Base-by-base conservation (phyloP, 2,329 filamentous ascomycete species). In the Metarhizium rileyi region DNA sequence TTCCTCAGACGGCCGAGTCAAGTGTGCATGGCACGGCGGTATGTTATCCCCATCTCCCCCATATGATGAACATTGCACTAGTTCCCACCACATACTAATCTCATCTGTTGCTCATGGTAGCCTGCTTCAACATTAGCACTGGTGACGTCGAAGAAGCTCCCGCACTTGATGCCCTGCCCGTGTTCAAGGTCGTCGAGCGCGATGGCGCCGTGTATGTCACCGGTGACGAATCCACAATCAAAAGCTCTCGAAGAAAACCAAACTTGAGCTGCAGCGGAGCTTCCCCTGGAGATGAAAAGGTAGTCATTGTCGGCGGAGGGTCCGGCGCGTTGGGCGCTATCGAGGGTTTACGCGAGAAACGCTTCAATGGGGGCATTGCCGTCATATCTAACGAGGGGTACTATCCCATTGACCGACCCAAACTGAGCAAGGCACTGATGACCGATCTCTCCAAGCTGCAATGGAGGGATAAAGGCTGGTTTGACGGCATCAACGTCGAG, bases 21-120 rank as follows among this genome's bases (percentile, higher is more conserved):
- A 88, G 6, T 98, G 93, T 66, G 90, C 91, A 3, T 97, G 93
- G 93, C 91, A 97, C 65, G 91, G 91, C 72, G 89, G 88, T 93
- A 65, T 56, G 75, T 66, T n/a, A 20, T 22, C 16, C 27, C 23
- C 9, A 22, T 5, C 23, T 25, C 46, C 14, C 16, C 14, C 23
- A 20, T 14, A n/a, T 2, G 25, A 23, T 16, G 5, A 22, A 12
- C 38, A 3, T 14, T 22, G 20, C 18, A 20, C 18, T 4, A 14
- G 4, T 16, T 20, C 5, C 20, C 35, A 38, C 5, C 6, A n/a
- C 20, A 9, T 25, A 23, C 10, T 42, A 12, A 23, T 16, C 38
- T 9, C 20, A 3, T 14, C 38, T 25, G 25, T 2, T 23, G 5
- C 14, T 3, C 9, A 4, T 38, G 23, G 20, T 43, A 90, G 93